Evolutionary conservation across 2,329 filamentous ascomycete genomes (phyloP), one percentile per base, ranked within the genome.

Genomic region (Coniochaeta hoffmannii): DNA sequence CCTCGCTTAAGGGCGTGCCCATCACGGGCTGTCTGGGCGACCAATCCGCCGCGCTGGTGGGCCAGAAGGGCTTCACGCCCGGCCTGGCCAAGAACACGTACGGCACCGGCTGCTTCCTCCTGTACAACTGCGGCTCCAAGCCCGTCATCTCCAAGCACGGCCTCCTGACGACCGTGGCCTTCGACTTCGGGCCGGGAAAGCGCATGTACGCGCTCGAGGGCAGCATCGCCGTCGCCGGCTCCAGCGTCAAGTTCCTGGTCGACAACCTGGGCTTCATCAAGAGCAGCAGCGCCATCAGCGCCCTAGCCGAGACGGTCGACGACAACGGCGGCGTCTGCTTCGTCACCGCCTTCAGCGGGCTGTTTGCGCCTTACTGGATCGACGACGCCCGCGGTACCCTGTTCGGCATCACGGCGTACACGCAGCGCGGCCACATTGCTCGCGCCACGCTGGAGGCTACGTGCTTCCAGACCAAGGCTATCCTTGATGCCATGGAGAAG

Each of bases 291-390:
- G 71, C 76, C 65, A 67, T 77, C 44, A 74, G 72, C 55, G 68
- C 69, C 1, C 65, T 77, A n/a, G 75, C 75, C 51, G 73, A 76
- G 68, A 75, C 74, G 7, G 75, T 77, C 30, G 68, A 73, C 55
- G 86, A 92, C 69, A 91, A 86, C 60, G 89, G 88, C 57, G 89
- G 89, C 9, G 85, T 86, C 63, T 82, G 88, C 17, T 81, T 92
- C 63, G 89, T 92, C 57, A 92, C 88, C 10, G 89, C 88, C 10
- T 92, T 92, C 68, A 89, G 85, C 68, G 88, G 88, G 52, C 77
- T 92, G 3, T 92, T 91, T 67, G 88, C 88, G 0, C 89, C 89
- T 0, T 92, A 92, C 72, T 92, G 88, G 89, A 88, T 91, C 60
- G 88, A 92, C 68, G 87, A 91, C 71, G 88, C 88, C 1, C 81